A percentile compares a stretch with the other conserved stretches of the same genome.
These are phyloP conservation scores for Hymenoscyphus occultus DNA, from an alignment of 2,329 filamentous ascomycete species.

Conservation along the genomic window DNA sequence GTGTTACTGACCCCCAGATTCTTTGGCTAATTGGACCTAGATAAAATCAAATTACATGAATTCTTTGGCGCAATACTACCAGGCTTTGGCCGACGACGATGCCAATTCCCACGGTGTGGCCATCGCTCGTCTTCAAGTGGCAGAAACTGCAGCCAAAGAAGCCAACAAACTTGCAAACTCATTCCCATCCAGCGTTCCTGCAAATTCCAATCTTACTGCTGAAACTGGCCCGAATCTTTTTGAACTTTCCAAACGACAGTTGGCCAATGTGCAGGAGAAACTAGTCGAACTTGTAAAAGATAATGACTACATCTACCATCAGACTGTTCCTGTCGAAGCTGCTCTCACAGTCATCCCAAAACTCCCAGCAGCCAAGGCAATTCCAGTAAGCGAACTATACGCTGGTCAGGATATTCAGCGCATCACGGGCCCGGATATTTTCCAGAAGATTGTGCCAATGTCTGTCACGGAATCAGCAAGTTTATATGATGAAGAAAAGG, in stretches of 20 bases:
- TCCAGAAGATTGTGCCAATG: slow-evolving; percentile 93
- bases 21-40: slow-evolving; percentile 39
- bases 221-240: slow-evolving; percentile 72
- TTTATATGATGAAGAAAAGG: slow-evolving; percentile 97
- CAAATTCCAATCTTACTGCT: slow-evolving; percentile 77
- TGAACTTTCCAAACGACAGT: slow-evolving; percentile 82
- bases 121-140: slow-evolving; percentile 77
- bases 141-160: slow-evolving; percentile 74
- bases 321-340: slow-evolving; percentile 82
- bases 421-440: slow-evolving; percentile 95
- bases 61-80: slow-evolving; percentile 89
- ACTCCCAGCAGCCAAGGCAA: slow-evolving; percentile 91
- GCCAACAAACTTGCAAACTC: slow-evolving; percentile 72
- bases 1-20: not conserved
- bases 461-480: slow-evolving; percentile 95
- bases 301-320: slow-evolving; percentile 98
- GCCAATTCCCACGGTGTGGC: slow-evolving; percentile 82
- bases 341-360: slow-evolving; percentile 80
- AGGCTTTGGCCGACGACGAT: slow-evolving; percentile 87
- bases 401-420: slow-evolving; percentile 95
- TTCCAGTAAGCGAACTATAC: slow-evolving; percentile 94
- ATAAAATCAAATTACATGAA: slow-evolving; percentile 79
- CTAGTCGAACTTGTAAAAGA: slow-evolving; percentile 77
- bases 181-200: slow-evolving; percentile 76
- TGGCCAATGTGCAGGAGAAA: slow-evolving; percentile 77